phyloP scores from a whole-genome alignment of 805 yeast genomes.

The Pichia thaimueangensis region DNA sequence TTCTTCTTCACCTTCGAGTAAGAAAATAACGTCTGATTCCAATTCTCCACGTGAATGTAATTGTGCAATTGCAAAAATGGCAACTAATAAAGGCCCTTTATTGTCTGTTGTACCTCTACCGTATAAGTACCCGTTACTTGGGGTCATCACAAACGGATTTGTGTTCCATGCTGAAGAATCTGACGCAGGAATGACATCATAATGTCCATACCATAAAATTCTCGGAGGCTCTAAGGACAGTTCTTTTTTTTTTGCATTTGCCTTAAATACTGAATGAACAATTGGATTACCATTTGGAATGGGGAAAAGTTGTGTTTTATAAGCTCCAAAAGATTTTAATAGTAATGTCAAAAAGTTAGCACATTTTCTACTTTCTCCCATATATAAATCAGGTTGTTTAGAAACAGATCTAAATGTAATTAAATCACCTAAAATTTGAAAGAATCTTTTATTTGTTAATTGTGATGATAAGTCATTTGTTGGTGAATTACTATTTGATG shows the following conservation, averaged over 20 bases:
- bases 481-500: background rate
- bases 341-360: slow-evolving; percentile 66
- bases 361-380: slow-evolving; percentile 81
- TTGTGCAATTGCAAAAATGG: slow-evolving; percentile 81
- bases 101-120: slow-evolving; percentile 94
- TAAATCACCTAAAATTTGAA: slow-evolving; percentile 53
- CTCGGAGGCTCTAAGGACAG: slow-evolving; percentile 28
- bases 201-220: slow-evolving; percentile 89
- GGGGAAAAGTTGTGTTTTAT: slow-evolving; percentile 58
- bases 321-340: slow-evolving; percentile 64
- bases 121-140: slow-evolving; percentile 77
- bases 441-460: slow-evolving; percentile 43
- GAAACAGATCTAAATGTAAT: slow-evolving; percentile 76
- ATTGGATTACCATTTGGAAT: slow-evolving; percentile 79
- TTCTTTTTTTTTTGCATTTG: slow-evolving; percentile 27
- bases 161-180: slow-evolving; percentile 63
- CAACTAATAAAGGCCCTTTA: slow-evolving; percentile 87
- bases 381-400: slow-evolving; percentile 55
- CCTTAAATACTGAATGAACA: slow-evolving; percentile 66
- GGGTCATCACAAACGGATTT: slow-evolving; percentile 69
- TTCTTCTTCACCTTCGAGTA: slow-evolving; percentile 95
- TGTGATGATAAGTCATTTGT: background rate
- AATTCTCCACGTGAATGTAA: slow-evolving; percentile 46
- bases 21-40: slow-evolving; percentile 67
- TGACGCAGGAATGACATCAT: slow-evolving; percentile 85